These are phyloP conservation scores for Penicillium canescens DNA, from an alignment of 495 filamentous ascomycete genomes.

Conservation along the genomic window DNA sequence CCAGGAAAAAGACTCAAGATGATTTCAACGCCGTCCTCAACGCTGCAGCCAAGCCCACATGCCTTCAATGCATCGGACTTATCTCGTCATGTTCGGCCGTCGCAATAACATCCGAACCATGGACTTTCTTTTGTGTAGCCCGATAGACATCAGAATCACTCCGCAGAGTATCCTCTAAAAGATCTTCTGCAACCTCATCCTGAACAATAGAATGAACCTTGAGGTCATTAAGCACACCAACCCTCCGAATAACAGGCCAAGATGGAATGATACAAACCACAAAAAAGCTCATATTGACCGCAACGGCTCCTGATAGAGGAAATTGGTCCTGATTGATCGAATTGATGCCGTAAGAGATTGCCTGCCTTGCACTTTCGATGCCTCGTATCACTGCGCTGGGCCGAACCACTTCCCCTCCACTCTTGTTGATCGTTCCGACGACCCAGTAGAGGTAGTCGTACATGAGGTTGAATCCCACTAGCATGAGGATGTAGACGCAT, in stretches of 20 bases:
- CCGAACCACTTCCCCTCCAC: too few species aligned
- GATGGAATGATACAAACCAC: not conserved
- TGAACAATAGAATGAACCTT: not conserved
- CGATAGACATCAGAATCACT: not conserved
- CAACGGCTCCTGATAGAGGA: not conserved
- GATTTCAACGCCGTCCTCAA: not conserved
- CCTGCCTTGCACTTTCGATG: not conserved
- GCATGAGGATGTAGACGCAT: not conserved
- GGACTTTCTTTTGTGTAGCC: slow-evolving; percentile 1
- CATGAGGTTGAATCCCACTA: slow-evolving; percentile 5
- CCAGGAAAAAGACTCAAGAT: too few species aligned
- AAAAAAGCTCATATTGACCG: not conserved
- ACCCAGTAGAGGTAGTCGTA: not conserved
- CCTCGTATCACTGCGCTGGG: too few species aligned
- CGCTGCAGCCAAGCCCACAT: too few species aligned
- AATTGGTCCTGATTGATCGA: not conserved
- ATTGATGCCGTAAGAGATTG: not conserved
- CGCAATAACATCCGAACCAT: not conserved
- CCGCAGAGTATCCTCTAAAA: not conserved
- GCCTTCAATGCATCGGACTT: not conserved
- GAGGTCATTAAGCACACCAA: not conserved
- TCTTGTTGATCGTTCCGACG: too few species aligned
- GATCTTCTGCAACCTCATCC: not conserved
- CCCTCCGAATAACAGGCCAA: not conserved
- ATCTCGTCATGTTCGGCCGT: not conserved